A percentile compares a stretch with the other conserved stretches of the same genome.
phyloP scores from a whole-genome alignment of 2,329 filamentous ascomycete genomes.

The Hymenoscyphus fraxineus region DNA sequence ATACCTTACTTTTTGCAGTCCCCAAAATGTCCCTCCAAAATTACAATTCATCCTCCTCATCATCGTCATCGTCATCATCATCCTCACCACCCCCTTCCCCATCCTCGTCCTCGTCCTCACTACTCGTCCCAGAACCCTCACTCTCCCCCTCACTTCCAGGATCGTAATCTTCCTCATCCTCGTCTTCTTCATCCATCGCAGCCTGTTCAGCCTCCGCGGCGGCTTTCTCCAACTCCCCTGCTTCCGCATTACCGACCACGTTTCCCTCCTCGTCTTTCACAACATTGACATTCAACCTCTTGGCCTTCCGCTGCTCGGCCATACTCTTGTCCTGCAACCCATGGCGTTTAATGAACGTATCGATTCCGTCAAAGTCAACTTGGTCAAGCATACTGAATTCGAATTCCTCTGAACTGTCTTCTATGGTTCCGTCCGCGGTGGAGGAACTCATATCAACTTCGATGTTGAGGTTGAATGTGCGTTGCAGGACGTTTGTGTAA shows the following conservation, averaged over 20 bases:
- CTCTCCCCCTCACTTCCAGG: constrained; percentile 52
- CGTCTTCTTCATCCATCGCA: constrained; percentile 56
- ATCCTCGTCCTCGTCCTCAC: constrained; percentile 51
- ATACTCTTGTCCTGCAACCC: constrained; percentile 64
- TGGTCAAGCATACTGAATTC: constrained; percentile 70
- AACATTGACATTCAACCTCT: constrained; percentile 55
- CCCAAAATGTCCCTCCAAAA: not conserved
- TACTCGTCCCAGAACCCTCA: constrained; percentile 51
- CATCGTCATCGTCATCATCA: constrained; percentile 28
- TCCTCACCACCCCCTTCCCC: constrained; percentile 31
- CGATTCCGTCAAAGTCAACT: constrained; percentile 62
- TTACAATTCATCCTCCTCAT: constrained; percentile 6
- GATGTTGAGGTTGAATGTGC: constrained; percentile 65
- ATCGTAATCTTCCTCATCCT: constrained; percentile 65
- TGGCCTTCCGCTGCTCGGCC: constrained; percentile 64
- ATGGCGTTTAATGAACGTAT: constrained; percentile 59
- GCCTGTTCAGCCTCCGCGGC: constrained; percentile 36
- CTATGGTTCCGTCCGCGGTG: constrained; percentile 31
- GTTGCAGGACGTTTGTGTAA: constrained; percentile 63
- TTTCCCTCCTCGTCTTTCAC: constrained; percentile 41
- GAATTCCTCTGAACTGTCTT: constrained; percentile 52
- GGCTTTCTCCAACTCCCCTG: constrained; percentile 32
- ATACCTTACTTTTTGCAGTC: not conserved
- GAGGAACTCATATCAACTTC: constrained; percentile 47
- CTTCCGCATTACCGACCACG: constrained; percentile 40